These are phyloP conservation scores for Schizosaccharomyces japonicus DNA, from an alignment of 805 yeast genomes.

Conservation along the genomic window DNA sequence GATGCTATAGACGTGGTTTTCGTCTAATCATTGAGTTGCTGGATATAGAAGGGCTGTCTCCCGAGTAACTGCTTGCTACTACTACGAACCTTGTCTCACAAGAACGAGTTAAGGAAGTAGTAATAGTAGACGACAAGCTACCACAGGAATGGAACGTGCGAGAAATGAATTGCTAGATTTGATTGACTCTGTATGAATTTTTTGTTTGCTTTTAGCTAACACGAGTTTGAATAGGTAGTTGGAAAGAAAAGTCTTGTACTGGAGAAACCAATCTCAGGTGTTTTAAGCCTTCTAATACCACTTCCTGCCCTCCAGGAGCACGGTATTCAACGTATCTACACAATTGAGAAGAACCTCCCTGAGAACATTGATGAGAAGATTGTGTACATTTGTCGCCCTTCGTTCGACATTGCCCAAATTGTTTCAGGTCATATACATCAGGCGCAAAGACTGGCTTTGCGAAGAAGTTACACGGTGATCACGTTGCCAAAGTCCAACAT, in stretches of 20 bases:
- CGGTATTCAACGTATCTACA: conserved; percentile 27
- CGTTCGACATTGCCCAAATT: conserved; percentile 10
- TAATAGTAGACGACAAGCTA: too few relatives aligned
- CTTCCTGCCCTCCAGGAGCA: conserved; percentile 28
- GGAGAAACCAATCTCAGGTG: conserved; percentile 25
- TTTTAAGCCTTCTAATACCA: conserved; percentile 31
- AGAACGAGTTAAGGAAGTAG: too few relatives aligned
- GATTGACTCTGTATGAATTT: background rate
- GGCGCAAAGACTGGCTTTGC: background rate
- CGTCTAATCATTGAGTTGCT: too few relatives aligned
- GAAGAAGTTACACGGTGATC: conserved; percentile 12
- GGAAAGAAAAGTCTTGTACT: conserved; percentile 19
- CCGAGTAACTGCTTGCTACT: too few relatives aligned
- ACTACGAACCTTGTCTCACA: too few relatives aligned
- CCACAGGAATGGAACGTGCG: background rate
- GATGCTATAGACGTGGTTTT: too few relatives aligned
- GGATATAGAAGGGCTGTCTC: too few relatives aligned
- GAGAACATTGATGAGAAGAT: conserved; percentile 9
- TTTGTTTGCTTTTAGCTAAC: background rate
- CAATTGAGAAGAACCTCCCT: conserved; percentile 19
- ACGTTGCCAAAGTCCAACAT: conserved; percentile 13
- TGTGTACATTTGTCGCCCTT: conserved; percentile 13
- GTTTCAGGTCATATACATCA: background rate
- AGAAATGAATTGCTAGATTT: background rate
- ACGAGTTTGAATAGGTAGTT: conserved; percentile 7